Evolutionary conservation across 352 stramenopile species (phyloP).

Genomic region (Phytophthora chlamydospora): DNA sequence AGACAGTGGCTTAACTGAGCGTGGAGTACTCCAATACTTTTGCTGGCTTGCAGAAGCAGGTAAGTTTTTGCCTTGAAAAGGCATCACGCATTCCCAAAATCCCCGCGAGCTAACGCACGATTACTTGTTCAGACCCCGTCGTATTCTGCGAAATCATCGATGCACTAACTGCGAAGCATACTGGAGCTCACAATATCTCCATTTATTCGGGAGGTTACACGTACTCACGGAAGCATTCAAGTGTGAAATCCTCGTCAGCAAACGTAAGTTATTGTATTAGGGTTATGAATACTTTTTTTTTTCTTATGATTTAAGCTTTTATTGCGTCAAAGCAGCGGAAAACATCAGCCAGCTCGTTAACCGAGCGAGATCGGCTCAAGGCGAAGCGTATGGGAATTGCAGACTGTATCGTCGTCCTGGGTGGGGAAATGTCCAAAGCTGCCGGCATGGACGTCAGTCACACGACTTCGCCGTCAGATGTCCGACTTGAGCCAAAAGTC

Average conservation of each 20-base stretch:
- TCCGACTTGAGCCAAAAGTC: constrained; percentile 58
- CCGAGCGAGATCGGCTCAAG: constrained; percentile 18
- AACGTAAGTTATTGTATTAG: constrained; percentile 14
- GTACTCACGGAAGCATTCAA: constrained; percentile 30
- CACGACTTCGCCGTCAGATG: constrained; percentile 47
- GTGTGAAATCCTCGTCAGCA: constrained; percentile 23
- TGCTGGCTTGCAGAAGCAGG: constrained; percentile 70
- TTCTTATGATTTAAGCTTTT: neutral
- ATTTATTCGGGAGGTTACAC: constrained; percentile 34
- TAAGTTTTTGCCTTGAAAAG: constrained; percentile 10
- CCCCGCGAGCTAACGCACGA: too few relatives aligned
- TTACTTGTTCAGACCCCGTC: constrained; percentile 48
- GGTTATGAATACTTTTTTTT: neutral
- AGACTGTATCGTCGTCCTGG: constrained; percentile 66
- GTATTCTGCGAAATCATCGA: constrained; percentile 66
- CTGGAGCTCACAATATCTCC: constrained; percentile 58
- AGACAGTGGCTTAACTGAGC: constrained; percentile 47
- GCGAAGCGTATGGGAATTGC: constrained; percentile 40
- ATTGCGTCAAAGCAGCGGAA: constrained; percentile 20
- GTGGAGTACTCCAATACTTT: constrained; percentile 71
- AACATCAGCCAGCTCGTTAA: constrained; percentile 5
- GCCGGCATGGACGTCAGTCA: constrained; percentile 36
- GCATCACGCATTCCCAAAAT: too few relatives aligned
- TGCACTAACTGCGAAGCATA: constrained; percentile 63
- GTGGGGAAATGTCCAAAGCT: constrained; percentile 48